Percentiles rank a stretch among this genome's conserved stretches.
Evolutionary conservation across 768 basidiomycete species (phyloP).

Genomic region (Mycena alexandri): DNA sequence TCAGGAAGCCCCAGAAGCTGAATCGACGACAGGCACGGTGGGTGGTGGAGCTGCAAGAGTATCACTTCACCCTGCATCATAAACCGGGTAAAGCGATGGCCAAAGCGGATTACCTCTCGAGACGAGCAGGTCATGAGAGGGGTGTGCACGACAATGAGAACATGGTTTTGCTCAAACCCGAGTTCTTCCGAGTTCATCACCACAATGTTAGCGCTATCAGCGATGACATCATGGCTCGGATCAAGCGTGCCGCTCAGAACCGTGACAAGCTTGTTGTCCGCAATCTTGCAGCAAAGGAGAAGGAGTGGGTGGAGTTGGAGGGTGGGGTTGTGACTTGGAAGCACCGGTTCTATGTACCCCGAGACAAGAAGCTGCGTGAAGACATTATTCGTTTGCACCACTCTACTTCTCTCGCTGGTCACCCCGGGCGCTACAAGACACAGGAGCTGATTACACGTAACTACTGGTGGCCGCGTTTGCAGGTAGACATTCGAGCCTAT

Average conservation of each 20-base stretch:
- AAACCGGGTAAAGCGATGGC: background rate
- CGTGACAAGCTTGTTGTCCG: too few relatives aligned
- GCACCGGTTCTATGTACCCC: conserved; percentile 3
- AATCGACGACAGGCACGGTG: too few relatives aligned
- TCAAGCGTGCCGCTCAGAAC: too few relatives aligned
- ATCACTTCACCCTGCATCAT: conserved; percentile 36
- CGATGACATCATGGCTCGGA: too few relatives aligned
- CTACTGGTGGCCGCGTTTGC: conserved; percentile 30
- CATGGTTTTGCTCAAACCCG: too few relatives aligned
- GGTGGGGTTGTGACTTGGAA: conserved; percentile 9
- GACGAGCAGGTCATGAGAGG: background rate
- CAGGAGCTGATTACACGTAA: conserved; percentile 43
- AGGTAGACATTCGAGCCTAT: conserved; percentile 21
- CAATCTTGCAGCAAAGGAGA: too few relatives aligned
- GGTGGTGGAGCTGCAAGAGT: too few relatives aligned
- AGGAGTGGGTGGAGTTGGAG: conserved; percentile 1
- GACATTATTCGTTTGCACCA: conserved; percentile 8
- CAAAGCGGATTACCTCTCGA: background rate
- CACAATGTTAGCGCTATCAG: too few relatives aligned
- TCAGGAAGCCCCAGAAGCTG: too few relatives aligned
- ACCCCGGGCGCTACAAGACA: conserved; percentile 50
- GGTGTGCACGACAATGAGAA: background rate
- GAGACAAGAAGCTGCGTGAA: conserved; percentile 1
- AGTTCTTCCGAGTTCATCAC: too few relatives aligned
- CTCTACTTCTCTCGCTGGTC: conserved; percentile 40